Evolutionary conservation across 164 flowering plant species (phyloP), one percentile per base, ranked within the genome.

Genomic region (Stephania cephalantha): DNA sequence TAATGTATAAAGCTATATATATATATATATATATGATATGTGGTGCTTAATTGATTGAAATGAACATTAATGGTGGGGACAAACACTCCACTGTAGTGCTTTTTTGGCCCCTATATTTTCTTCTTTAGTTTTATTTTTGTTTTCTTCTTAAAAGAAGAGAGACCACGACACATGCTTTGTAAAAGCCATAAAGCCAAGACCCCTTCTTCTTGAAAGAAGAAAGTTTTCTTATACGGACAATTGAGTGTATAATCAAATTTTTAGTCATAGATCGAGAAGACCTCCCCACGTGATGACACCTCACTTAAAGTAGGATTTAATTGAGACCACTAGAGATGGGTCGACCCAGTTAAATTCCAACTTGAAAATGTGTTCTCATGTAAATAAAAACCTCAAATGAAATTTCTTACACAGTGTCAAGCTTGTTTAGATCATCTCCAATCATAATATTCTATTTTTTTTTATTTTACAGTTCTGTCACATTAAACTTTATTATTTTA

Each of bases 161-260:
- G n/a, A 68, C 35, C 69, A 13, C n/a, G 70, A 7, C 44, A 11
- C 18, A 6, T 58, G n/a, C 65, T 58, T 58, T 58, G 2, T 25
- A n/a, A 61, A 61, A 61, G 20, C 66, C 66, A 61, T 35, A 61
- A 18, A 61, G 45, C 7, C 30, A 22, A 22, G 29, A 65, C 10
- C 18, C 46, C 46, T 68, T 68, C 53, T 46, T 70, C 30, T n/a
- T n/a, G n/a, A 44, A 18, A 70, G 30, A 70, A 1, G n/a, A 68
- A 68, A 45, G 44, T n/a, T 70, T 45, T 70, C 72, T 70, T 10
- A 70, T 70, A 70, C 72, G 72, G 72, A 70, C 72, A 45, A 70
- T 70, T 29, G 53, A 70, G 72, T 70, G 53, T 70, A 45, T 70
- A 70, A 70, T 70, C 72, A 70, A 46, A 17, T 61, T 48, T 48